phyloP scores from a whole-genome alignment of 2,329 filamentous ascomycete genomes.

The Fusarium anguioides region DNA sequence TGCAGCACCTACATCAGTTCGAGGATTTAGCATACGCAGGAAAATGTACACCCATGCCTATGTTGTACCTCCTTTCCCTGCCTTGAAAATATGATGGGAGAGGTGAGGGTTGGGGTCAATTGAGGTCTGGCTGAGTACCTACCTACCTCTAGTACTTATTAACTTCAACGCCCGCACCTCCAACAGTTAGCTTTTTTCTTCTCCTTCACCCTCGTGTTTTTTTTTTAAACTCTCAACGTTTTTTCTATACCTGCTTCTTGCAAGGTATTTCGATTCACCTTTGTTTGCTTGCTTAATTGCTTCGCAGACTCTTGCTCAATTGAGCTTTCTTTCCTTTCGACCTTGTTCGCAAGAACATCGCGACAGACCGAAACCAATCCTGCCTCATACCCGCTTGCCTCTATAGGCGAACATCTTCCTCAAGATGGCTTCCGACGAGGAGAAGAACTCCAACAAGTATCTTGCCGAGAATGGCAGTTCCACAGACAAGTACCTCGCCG shows the following conservation, averaged over 20 bases:
- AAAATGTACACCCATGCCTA: constrained; percentile 15
- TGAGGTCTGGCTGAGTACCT: too few relatives aligned
- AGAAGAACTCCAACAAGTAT: constrained; percentile 45
- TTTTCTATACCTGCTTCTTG: constrained; percentile 8
- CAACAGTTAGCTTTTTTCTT: neutral
- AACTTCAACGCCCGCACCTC: constrained; percentile 27
- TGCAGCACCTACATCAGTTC: neutral
- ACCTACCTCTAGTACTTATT: constrained; percentile 36
- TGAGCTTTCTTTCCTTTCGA: constrained; percentile 31
- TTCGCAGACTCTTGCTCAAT: constrained; percentile 30
- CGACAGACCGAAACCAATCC: constrained; percentile 4
- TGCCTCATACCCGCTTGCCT: neutral
- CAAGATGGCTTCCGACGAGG: constrained; percentile 44
- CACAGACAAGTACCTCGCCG: constrained; percentile 32
- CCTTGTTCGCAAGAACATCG: constrained; percentile 4
- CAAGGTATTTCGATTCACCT: constrained; percentile 19
- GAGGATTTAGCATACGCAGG: neutral
- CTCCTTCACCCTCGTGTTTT: neutral
- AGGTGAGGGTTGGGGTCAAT: constrained; percentile 14
- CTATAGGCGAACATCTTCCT: constrained; percentile 17
- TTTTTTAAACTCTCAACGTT: constrained; percentile 12
- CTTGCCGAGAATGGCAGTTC: constrained; percentile 44
- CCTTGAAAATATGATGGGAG: constrained; percentile 6
- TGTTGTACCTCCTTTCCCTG: constrained; percentile 8
- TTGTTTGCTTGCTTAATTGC: constrained; percentile 42